Evolutionary conservation across 495 filamentous ascomycete genomes (phyloP), one percentile per base, ranked within the genome.

Genomic region (Astrothelium subdiscretum): DNA sequence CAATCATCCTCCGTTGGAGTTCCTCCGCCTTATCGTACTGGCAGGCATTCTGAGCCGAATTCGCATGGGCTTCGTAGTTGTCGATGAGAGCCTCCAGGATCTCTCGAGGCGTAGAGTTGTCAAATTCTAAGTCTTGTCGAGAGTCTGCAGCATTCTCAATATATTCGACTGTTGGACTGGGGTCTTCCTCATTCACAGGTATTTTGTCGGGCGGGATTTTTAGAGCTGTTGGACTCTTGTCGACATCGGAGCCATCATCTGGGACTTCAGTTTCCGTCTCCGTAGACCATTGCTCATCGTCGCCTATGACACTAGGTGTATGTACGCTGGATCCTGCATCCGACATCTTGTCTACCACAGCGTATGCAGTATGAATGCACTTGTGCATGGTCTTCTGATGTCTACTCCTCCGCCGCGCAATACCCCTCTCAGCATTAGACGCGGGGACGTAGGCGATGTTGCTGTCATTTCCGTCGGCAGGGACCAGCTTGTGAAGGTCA

Each of bases 361-460:
- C 48, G 15, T 54, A 54, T 5, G 48, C 48, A 27, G 48, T 54
- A 15, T 54, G 48, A 29, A 54, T 54, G 24, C 48, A 54, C 29
- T 54, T 54, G 24, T 54, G 48, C 48, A 54, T 54, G 48, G 48
- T 54, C 15, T 54, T 54, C 24, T 54, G 22, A 54, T 54, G 48
- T 27, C 24, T 20, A 15, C 48, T 54, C 48, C 48, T 26, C 6
- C 20, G 48, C 20, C 48, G 12, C 6, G n/a, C 20, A 15, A 20
- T 12, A 3, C 24, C 24, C 29, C 24, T 11, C 29, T 27, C 24
- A n/a, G 12, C 43, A 5, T 5, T 48, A 5, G 15, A 32, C 5
- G 48, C 15, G 2, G 48, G 24, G 29, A 20, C 12, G 20, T n/a
- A 54, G 12, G 20, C 24, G 24, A 54, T 26, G 8, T 26, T 20